phyloP scores from a whole-genome alignment of 2,329 filamentous ascomycete species.

The Hypomyces rosellus region DNA sequence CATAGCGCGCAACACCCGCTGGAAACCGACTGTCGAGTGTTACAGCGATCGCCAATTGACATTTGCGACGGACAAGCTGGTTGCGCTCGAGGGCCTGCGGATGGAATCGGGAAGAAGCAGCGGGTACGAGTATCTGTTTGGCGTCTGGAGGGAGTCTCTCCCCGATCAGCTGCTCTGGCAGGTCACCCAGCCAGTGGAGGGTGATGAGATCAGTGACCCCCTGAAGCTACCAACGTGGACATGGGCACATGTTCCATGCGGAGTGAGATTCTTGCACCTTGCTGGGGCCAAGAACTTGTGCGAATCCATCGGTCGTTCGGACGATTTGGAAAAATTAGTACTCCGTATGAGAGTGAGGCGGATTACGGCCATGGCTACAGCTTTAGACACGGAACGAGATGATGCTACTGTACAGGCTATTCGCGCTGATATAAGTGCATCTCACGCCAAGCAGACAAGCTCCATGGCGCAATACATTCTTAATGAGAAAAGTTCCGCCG shows the following conservation, averaged over 20 bases:
- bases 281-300: slow-evolving; percentile 13
- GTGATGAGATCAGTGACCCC: background rate
- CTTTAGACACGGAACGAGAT: background rate
- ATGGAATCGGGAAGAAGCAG: slow-evolving; percentile 9
- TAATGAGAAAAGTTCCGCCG: background rate
- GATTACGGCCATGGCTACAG: background rate
- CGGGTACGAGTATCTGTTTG: slow-evolving; percentile 10
- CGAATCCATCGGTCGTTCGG: slow-evolving; percentile 1
- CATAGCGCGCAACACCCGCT: slow-evolving; percentile 14
- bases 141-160: slow-evolving; percentile 13
- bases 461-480: slow-evolving; percentile 7
- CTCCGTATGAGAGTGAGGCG: slow-evolving; percentile 3
- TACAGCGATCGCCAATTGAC: slow-evolving; percentile 14
- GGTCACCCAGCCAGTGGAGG: slow-evolving; percentile 3
- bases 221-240: slow-evolving; percentile 14
- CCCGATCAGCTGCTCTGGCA: slow-evolving; percentile 16
- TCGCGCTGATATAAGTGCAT: slow-evolving; percentile 6
- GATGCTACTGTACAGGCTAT: slow-evolving; percentile 1
- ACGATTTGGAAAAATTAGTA: background rate
- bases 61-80: slow-evolving; percentile 12
- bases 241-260: slow-evolving; percentile 13
- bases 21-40: slow-evolving; percentile 13
- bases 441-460: slow-evolving; percentile 9
- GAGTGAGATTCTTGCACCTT: slow-evolving; percentile 12
- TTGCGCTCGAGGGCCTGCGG: slow-evolving; percentile 13